phyloP scores from a whole-genome alignment of 1,139 yeast genomes.

The Blastobotrys capitulatus region DNA sequence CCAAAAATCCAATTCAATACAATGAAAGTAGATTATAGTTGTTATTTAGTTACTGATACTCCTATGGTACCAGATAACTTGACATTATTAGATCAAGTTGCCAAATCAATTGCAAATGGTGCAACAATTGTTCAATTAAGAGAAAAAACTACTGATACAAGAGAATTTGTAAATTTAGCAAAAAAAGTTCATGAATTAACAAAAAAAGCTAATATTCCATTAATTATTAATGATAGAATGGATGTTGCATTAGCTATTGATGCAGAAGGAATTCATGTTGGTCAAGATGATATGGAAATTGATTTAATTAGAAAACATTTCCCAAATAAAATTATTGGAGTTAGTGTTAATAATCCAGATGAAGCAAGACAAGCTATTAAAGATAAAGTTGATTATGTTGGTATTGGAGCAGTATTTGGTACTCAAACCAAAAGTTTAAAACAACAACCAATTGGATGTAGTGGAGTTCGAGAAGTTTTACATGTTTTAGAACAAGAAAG shows the following conservation, averaged over 20 bases:
- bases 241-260: constrained; percentile 87
- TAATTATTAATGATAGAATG: constrained; percentile 80
- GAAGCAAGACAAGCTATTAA: constrained; percentile 56
- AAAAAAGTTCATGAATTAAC: constrained; percentile 57
- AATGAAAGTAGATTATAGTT: constrained; percentile 47
- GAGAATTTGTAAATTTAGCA: constrained; percentile 63
- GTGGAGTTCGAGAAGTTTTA: constrained; percentile 56
- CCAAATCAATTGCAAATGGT: constrained; percentile 60
- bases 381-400: constrained; percentile 71
- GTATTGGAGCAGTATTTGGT: constrained; percentile 76
- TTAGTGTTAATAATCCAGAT: constrained; percentile 56
- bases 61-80: constrained; percentile 63
- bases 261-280: constrained; percentile 92
- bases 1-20: background rate
- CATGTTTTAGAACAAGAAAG: constrained; percentile 40
- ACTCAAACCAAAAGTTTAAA: constrained; percentile 64
- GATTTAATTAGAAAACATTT: constrained; percentile 52
- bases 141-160: constrained; percentile 69
- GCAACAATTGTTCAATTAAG: constrained; percentile 79
- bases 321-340: constrained; percentile 73
- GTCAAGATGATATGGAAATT: constrained; percentile 83
- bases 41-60: constrained; percentile 80
- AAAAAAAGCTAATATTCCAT: constrained; percentile 54
- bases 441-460: constrained; percentile 56
- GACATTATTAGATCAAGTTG: constrained; percentile 47